Evolutionary conservation across 2,329 filamentous ascomycete species (phyloP).

Genomic region (Meredithiella fracta): DNA sequence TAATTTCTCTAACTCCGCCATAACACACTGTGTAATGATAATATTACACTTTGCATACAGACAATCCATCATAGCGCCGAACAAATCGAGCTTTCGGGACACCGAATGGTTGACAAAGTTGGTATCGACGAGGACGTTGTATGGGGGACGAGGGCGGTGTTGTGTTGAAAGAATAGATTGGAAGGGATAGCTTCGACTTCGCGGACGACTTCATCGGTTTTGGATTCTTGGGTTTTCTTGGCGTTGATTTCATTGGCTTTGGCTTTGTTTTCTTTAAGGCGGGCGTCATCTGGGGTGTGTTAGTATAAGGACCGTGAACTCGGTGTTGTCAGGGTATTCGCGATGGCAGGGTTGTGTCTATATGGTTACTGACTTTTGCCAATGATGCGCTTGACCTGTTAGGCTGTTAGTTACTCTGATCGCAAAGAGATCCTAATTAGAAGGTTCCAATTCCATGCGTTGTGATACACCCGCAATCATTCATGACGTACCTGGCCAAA

Average conservation of each 20-base stretch:
- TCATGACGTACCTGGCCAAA: conserved; percentile 46
- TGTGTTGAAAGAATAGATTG: conserved; percentile 76
- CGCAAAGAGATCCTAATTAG: conserved; percentile 14
- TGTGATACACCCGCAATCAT: conserved; percentile 12
- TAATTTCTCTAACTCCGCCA: conserved; percentile 78
- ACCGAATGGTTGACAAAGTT: conserved; percentile 88
- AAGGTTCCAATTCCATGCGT: conserved; percentile 5
- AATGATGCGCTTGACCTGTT: conserved; percentile 62
- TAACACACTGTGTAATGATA: conserved; percentile 62
- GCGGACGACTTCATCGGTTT: conserved; percentile 46
- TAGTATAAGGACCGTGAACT: neutral
- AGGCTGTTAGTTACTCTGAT: neutral
- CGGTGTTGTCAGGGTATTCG: no score
- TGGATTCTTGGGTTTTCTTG: conserved; percentile 39
- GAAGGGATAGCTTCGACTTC: conserved; percentile 70
- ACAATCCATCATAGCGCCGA: conserved; percentile 84
- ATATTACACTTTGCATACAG: conserved; percentile 83
- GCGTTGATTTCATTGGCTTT: conserved; percentile 44
- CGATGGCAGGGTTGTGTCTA: neutral
- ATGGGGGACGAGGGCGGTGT: conserved; percentile 75
- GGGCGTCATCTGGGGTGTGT: conserved; percentile 39
- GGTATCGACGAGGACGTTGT: conserved; percentile 65
- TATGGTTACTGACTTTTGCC: conserved; percentile 33
- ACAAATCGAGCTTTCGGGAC: conserved; percentile 72
- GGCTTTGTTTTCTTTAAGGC: conserved; percentile 65